Evolutionary conservation across 306 rosid species (phyloP).

Genomic region (Delonix regia): DNA sequence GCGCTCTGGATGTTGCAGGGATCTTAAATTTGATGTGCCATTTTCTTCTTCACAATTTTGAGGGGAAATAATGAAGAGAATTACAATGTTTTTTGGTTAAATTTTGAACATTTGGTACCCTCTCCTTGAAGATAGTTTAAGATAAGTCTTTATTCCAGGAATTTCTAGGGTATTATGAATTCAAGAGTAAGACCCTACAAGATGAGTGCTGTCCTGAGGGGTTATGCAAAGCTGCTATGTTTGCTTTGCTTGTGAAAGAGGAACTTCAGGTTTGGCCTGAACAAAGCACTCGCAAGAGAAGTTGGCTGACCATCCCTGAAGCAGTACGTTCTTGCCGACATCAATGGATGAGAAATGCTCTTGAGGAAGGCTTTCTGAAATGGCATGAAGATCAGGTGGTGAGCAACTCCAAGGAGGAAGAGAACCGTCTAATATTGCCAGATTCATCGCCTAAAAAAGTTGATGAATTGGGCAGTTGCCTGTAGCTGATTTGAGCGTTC

Average conservation of each 20-base stretch:
- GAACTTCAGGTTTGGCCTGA: constrained; percentile 53
- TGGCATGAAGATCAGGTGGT: constrained; percentile 36
- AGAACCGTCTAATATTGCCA: constrained; percentile 19
- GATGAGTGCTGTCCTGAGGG: constrained; percentile 48
- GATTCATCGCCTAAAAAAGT: constrained; percentile 15
- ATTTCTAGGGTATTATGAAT: constrained; percentile 43
- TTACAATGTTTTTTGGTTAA: background rate
- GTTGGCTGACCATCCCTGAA: constrained; percentile 46
- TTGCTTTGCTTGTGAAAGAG: constrained; percentile 49
- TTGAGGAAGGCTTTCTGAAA: constrained; percentile 41
- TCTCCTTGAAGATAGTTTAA: background rate
- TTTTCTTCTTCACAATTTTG: background rate
- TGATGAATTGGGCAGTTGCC: background rate
- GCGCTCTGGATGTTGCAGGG: background rate
- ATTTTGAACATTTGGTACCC: background rate
- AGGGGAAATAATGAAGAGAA: background rate
- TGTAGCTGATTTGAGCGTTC: background rate
- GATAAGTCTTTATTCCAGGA: constrained; percentile 30
- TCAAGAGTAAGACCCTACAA: constrained; percentile 51
- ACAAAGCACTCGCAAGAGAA: constrained; percentile 47
- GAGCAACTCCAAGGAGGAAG: background rate
- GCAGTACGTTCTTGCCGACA: constrained; percentile 43
- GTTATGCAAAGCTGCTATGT: constrained; percentile 50
- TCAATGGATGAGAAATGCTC: constrained; percentile 48
- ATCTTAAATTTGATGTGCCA: background rate